These are phyloP conservation scores for Penicillium hordei DNA, from an alignment of 2,329 filamentous ascomycete species.

Conservation along the genomic window DNA sequence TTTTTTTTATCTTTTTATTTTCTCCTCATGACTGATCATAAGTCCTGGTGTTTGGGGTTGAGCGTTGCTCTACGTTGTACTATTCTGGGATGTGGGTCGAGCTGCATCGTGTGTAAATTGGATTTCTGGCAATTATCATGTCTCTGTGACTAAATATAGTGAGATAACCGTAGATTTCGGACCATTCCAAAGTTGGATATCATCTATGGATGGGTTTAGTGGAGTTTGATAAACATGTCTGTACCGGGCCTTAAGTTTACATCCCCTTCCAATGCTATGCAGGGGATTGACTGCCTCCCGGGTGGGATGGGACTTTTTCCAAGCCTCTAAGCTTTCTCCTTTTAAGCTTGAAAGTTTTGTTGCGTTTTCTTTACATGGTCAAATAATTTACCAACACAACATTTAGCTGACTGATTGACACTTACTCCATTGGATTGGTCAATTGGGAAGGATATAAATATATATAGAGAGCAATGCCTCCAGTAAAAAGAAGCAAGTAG, in stretches of 20 bases:
- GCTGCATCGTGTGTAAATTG: slow-evolving; percentile 5
- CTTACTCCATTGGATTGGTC: neutral
- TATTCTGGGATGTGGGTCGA: slow-evolving; percentile 1
- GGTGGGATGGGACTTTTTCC: neutral
- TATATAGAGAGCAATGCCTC: neutral
- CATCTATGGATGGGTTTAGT: neutral
- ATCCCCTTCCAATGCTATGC: neutral
- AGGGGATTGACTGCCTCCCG: neutral
- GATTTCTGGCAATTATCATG: slow-evolving; percentile 9
- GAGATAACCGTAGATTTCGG: neutral
- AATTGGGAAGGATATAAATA: neutral
- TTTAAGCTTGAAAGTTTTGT: neutral
- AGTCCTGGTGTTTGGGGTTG: slow-evolving; percentile 12
- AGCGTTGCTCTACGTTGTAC: slow-evolving; percentile 1
- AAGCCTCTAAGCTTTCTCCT: neutral
- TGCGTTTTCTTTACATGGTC: neutral
- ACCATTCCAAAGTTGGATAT: neutral
- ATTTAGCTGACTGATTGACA: neutral
- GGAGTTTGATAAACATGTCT: too few relatives aligned
- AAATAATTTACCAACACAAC: neutral
- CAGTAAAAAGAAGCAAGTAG: too few relatives aligned
- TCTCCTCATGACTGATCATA: slow-evolving; percentile 9
- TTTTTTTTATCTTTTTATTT: neutral
- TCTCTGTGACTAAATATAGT: slow-evolving; percentile 2
- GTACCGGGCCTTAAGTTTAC: neutral